Evolutionary conservation across 371 early-diverging fungal genomes (phyloP), one percentile per base, ranked within the genome.

Genomic region (Zopfochytrium polystomum): DNA sequence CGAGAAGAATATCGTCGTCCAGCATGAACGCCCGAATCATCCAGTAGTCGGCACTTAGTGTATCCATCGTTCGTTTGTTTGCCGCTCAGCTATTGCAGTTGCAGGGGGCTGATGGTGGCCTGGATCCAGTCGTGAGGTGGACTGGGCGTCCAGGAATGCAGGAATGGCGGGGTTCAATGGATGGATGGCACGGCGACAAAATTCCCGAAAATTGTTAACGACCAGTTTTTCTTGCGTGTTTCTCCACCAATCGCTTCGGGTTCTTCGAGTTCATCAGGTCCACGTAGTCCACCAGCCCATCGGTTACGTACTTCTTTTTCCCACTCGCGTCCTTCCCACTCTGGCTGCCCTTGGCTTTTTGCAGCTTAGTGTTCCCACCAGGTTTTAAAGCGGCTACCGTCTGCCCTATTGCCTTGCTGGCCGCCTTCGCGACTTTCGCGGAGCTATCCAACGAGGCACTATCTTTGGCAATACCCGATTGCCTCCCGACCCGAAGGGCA

Each of bases 211-310:
- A n/a, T n/a, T n/a, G n/a, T n/a, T n/a, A n/a, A n/a, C n/a, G n/a
- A n/a, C n/a, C n/a, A n/a, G n/a, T n/a, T n/a, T n/a, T n/a, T n/a
- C n/a, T n/a, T n/a, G n/a, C n/a, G n/a, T n/a, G 29, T 30, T 66
- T 63, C 33, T 31, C 46, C 9, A 59, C 32, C 2, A 65, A 49
- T 22, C 38, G 43, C 48, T 59, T 58, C 2, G 65, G 65, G 32
- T 65, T 65, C 7, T 32, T 52, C 11, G 59, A 58, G 52, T 38
- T 32, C 52, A 65, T 45, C 31, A 65, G 29, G 29, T 51, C 52
- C 15, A 65, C 65, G 25, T 65, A 65, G 31, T 65, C 65, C 1
- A 48, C 35, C 54, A 43, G 11, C 23, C 55, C 59, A 5, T 42
- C 60, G n/a, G 59, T 65, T 4, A 65, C 59, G 38, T 58, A 65